Percentiles rank a stretch among this genome's conserved stretches.
These are phyloP conservation scores for Pyricularia sp. DNA, from an alignment of 2,329 filamentous ascomycete genomes.

Conservation along the genomic window DNA sequence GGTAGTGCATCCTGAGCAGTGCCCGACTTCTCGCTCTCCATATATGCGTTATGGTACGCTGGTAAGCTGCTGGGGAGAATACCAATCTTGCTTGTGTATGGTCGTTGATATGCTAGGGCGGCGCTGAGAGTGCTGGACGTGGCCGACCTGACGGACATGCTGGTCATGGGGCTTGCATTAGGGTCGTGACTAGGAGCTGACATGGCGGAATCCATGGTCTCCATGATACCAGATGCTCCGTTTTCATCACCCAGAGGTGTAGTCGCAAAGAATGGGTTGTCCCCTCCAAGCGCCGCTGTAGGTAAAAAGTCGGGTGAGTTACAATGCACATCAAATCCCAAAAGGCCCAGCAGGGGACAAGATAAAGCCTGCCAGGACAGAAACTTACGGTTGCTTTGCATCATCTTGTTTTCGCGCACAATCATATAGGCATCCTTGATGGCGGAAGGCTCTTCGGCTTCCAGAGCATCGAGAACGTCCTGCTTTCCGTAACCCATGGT, in stretches of 20 bases:
- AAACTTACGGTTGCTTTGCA: slow-evolving; percentile 83
- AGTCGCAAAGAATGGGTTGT: slow-evolving; percentile 32
- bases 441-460: slow-evolving; percentile 86
- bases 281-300: slow-evolving; percentile 36
- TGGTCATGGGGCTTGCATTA: slow-evolving; percentile 40
- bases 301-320: slow-evolving; percentile 14
- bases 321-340: slow-evolving; percentile 6
- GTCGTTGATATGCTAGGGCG: slow-evolving; percentile 28
- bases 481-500: slow-evolving; percentile 96
- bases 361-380: slow-evolving; percentile 16
- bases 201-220: background rate
- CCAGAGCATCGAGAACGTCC: slow-evolving; percentile 89
- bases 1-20: slow-evolving; percentile 29
- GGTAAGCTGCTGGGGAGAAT: slow-evolving; percentile 88
- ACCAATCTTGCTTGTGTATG: slow-evolving; percentile 75
- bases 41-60: slow-evolving; percentile 81
- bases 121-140: slow-evolving; percentile 36
- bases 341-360: slow-evolving; percentile 6
- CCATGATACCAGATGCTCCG: slow-evolving; percentile 45
- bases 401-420: slow-evolving; percentile 93
- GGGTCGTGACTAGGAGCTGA: slow-evolving; percentile 18
- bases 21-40: slow-evolving; percentile 59
- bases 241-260: slow-evolving; percentile 39
- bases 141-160: slow-evolving; percentile 44
- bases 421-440: slow-evolving; percentile 99